Conservation (phyloP, 257 asterid species). For the Solanum bulbocastanum region DNA sequence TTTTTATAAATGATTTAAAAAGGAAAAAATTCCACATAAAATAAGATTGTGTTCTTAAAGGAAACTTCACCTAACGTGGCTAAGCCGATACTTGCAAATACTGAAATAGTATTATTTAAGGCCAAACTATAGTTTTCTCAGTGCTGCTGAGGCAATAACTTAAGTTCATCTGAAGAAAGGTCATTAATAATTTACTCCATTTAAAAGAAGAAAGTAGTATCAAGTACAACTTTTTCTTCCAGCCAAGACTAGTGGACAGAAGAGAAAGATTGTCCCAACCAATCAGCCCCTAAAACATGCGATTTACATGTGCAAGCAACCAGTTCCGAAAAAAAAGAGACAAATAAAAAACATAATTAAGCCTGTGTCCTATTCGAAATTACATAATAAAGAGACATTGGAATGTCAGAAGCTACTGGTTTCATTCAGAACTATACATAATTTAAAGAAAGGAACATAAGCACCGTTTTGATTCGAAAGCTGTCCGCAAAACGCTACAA, state of each 20-base stretch:
- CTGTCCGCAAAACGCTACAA: background rate
- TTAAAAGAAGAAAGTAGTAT: background rate
- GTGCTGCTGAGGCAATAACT: background rate
- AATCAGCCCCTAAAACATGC: background rate
- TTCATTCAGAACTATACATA: background rate
- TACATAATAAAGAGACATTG: background rate
- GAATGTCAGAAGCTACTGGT: background rate
- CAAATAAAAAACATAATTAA: background rate
- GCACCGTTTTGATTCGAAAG: background rate
- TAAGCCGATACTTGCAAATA: background rate
- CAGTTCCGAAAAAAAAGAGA: background rate
- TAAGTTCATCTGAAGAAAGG: background rate
- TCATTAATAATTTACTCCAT: background rate
- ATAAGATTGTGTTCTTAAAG: background rate
- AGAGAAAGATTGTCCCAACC: background rate
- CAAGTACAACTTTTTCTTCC: background rate
- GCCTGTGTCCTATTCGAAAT: too few relatives aligned
- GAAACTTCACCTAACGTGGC: background rate
- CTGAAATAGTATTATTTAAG: background rate
- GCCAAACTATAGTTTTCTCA: background rate
- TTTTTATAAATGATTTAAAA: too few relatives aligned
- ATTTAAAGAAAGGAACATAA: background rate
- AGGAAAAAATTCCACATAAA: fast-evolving
- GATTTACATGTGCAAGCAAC: background rate
- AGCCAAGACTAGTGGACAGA: background rate